A percentile compares a stretch with the other conserved stretches of the same genome.
These are phyloP conservation scores for Fistulina hepatica DNA, from an alignment of 1,284 basidiomycete species.

Conservation along the genomic window DNA sequence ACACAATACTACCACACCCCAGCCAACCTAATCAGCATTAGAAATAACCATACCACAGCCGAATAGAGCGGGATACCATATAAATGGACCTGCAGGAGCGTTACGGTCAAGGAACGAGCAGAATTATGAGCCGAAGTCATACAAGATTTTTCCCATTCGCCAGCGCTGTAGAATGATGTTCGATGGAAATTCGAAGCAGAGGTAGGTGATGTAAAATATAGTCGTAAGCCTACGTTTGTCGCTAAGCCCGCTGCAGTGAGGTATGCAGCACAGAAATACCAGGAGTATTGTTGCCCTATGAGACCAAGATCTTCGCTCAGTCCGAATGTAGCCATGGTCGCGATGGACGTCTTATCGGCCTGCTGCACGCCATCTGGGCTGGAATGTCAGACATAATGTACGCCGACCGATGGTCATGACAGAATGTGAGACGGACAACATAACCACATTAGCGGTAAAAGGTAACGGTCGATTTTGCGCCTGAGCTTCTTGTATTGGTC, in stretches of 20 bases:
- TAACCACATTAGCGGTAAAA: slow-evolving; percentile 6
- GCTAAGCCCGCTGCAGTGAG: neutral
- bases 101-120: neutral
- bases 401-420: too few species aligned
- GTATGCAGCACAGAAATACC: slow-evolving; percentile 5
- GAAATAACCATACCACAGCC: too few species aligned
- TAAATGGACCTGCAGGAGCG: slow-evolving; percentile 8
- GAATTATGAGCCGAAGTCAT: neutral
- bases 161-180: slow-evolving; percentile 13
- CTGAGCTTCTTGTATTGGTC: neutral
- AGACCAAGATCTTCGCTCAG: slow-evolving; percentile 1
- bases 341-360: slow-evolving; percentile 2
- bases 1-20: slow-evolving; percentile 11
- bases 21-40: too few species aligned
- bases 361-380: slow-evolving; percentile 2
- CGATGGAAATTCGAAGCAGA: slow-evolving; percentile 6
- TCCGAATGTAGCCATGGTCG: neutral
- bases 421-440: slow-evolving; percentile 2
- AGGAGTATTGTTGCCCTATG: slow-evolving; percentile 3
- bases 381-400: neutral
- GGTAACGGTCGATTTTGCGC: slow-evolving; percentile 1
- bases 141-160: slow-evolving; percentile 12
- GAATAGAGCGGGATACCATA: slow-evolving; percentile 9
- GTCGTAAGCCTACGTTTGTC: neutral
- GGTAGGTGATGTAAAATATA: neutral